phyloP scores from a whole-genome alignment of 768 basidiomycete species.

The Calocera cornea region DNA sequence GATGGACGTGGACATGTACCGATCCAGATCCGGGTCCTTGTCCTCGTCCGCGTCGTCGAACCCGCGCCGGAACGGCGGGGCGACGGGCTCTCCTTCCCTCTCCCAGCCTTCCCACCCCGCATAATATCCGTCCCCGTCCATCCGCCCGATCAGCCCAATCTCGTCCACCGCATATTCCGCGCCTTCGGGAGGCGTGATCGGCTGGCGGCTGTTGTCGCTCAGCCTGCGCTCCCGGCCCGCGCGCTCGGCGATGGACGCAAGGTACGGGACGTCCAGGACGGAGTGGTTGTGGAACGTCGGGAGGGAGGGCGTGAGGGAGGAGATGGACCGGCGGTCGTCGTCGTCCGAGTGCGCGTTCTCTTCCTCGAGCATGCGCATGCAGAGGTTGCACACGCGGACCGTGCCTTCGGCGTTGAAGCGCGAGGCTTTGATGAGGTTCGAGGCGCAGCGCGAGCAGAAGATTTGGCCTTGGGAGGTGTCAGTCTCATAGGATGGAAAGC shows the following conservation, averaged over 20 bases:
- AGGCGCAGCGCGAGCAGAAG: conserved; percentile 93
- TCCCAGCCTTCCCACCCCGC: conserved; percentile 16
- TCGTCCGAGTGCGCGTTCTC: conserved; percentile 86
- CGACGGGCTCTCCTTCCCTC: conserved; percentile 15
- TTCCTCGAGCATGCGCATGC: conserved; percentile 79
- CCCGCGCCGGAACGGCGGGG: conserved; percentile 27
- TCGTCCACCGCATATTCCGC: background rate
- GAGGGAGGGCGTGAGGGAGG: conserved; percentile 53
- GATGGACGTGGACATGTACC: background rate
- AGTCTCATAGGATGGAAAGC: background rate
- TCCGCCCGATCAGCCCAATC: background rate
- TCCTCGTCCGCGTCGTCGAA: conserved; percentile 26
- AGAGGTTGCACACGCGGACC: conserved; percentile 90
- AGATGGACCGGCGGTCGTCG: conserved; percentile 57
- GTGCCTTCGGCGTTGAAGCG: conserved; percentile 92
- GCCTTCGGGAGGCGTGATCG: background rate
- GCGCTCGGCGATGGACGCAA: background rate
- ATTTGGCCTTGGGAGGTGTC: conserved; percentile 58
- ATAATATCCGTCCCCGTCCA: background rate
- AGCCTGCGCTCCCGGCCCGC: background rate
- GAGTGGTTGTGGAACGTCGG: conserved; percentile 8
- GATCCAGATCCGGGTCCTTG: background rate
- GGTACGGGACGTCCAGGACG: background rate
- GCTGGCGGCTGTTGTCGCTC: background rate
- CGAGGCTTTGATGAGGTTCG: conserved; percentile 87